phyloP scores from a whole-genome alignment of 306 rosid species.

The Citrullus mucosospermus region DNA sequence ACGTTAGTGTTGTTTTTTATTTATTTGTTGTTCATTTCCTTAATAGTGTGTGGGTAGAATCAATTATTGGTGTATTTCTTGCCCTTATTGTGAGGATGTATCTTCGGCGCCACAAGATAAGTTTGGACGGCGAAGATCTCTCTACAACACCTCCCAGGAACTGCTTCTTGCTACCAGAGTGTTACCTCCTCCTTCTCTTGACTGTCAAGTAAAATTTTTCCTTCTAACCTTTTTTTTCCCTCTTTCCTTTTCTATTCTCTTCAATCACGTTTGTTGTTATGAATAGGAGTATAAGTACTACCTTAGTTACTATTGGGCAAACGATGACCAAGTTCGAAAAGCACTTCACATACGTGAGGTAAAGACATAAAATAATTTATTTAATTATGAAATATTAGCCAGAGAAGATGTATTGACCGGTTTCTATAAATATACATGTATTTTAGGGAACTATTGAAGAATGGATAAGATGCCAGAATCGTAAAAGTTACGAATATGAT shows the following conservation, averaged over 20 bases:
- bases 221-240: too few relatives aligned
- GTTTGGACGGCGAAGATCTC: background rate
- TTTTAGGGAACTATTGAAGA: constrained; percentile 41
- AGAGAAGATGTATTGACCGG: too few relatives aligned
- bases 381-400: too few relatives aligned
- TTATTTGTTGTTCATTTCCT: background rate
- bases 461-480: constrained; percentile 38
- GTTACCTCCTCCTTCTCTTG: background rate
- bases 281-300: constrained; percentile 11
- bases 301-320: constrained; percentile 43
- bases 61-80: background rate
- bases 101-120: background rate
- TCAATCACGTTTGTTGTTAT: background rate
- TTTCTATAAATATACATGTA: too few relatives aligned
- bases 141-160: background rate
- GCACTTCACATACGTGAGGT: constrained; percentile 42
- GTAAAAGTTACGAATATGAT: background rate
- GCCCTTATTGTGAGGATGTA: background rate
- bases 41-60: background rate
- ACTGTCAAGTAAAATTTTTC: background rate
- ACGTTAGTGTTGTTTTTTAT: too few relatives aligned
- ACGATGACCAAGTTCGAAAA: constrained; percentile 32
- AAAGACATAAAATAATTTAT: too few relatives aligned
- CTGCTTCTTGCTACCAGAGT: background rate
- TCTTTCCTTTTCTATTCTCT: background rate